Evolutionary conservation across 1,284 basidiomycete genomes (phyloP).

Genomic region (Ceratobasidium sp.): DNA sequence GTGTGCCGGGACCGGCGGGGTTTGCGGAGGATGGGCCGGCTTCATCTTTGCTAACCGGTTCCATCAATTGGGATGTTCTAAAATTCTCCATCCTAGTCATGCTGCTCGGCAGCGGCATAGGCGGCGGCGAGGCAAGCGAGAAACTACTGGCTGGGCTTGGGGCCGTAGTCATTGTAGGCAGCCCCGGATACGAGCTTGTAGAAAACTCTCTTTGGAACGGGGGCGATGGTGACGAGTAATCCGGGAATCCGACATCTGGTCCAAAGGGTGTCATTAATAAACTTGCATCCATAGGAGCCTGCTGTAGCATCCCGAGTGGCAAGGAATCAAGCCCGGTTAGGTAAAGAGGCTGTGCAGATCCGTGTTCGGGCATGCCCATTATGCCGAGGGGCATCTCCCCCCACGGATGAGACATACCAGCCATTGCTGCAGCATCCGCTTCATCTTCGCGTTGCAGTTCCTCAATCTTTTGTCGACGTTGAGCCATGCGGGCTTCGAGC

Average conservation of each 20-base stretch:
- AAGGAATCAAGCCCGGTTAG: too few relatives aligned
- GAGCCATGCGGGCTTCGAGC: not conserved
- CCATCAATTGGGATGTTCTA: too few relatives aligned
- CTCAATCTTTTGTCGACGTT: slow-evolving; percentile 2
- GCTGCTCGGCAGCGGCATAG: not conserved
- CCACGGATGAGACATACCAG: not conserved
- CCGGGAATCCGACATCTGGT: not conserved
- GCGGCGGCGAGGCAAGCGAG: not conserved
- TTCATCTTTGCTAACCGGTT: not conserved
- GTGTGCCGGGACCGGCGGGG: slow-evolving; percentile 9
- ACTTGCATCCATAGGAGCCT: not conserved
- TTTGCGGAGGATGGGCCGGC: not conserved
- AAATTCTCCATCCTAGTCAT: not conserved
- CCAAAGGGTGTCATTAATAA: not conserved
- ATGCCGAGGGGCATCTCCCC: not conserved
- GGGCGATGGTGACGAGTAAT: not conserved
- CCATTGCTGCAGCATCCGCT: not conserved
- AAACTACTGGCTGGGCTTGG: not conserved
- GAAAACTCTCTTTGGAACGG: not conserved
- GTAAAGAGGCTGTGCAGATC: too few relatives aligned
- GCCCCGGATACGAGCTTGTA: not conserved
- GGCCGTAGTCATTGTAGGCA: not conserved
- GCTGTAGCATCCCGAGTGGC: too few relatives aligned
- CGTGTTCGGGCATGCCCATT: not conserved
- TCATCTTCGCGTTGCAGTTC: slow-evolving; percentile 3